These are phyloP conservation scores for Xylariaceae sp. DNA, from an alignment of 2,329 filamentous ascomycete genomes.

Conservation along the genomic window DNA sequence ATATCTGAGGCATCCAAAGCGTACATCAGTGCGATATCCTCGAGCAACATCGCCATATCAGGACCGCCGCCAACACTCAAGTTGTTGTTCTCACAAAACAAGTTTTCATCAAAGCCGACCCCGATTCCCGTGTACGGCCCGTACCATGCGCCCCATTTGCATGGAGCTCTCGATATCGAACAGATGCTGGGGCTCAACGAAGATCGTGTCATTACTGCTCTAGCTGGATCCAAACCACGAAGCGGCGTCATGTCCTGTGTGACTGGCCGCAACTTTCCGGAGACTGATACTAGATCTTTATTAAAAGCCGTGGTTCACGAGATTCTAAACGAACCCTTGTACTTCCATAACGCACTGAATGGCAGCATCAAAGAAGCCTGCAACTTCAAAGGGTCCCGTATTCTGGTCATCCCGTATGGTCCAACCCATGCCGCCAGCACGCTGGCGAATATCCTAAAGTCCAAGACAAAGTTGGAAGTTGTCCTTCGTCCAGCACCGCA, in stretches of 20 bases:
- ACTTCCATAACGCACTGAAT: conserved; percentile 44
- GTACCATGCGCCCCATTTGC: conserved; percentile 52
- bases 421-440: conserved; percentile 45
- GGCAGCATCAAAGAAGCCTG: conserved; percentile 41
- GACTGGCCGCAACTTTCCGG: conserved; percentile 39
- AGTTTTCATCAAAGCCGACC: conserved; percentile 39
- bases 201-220: conserved; percentile 33
- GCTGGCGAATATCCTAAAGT: conserved; percentile 39
- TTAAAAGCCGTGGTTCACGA: conserved; percentile 41
- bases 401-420: conserved; percentile 45
- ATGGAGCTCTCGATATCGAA: conserved; percentile 39
- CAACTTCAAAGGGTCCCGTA: conserved; percentile 35
- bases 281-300: conserved; percentile 38
- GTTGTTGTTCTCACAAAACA: conserved; percentile 36
- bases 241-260: conserved; percentile 48
- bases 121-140: conserved; percentile 50
- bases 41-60: conserved; percentile 47
- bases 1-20: conserved; percentile 41
- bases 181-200: conserved; percentile 42
- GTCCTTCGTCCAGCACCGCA: conserved; percentile 36
- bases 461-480: conserved; percentile 40
- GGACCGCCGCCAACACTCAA: conserved; percentile 47
- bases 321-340: conserved; percentile 45
- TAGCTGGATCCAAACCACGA: conserved; percentile 40
- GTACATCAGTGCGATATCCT: conserved; percentile 50